Evolutionary conservation across 106 monocot species (phyloP).

Genomic region (Gastrodia elata): DNA sequence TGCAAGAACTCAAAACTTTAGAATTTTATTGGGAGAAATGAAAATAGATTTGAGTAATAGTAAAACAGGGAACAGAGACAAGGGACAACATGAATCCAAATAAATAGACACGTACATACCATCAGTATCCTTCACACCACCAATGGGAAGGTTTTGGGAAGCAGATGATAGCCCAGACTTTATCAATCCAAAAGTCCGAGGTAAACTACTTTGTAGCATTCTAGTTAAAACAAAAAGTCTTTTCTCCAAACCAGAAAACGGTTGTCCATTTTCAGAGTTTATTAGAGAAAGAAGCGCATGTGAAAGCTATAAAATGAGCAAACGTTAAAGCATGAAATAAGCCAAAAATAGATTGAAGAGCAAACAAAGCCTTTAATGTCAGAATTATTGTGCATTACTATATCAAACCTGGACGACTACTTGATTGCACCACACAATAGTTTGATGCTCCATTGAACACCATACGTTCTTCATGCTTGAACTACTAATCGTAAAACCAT

Average conservation of each 20-base stretch:
- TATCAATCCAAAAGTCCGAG: conserved; percentile 57
- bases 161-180: conserved; percentile 11
- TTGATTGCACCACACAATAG: conserved; percentile 98
- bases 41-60: neutral
- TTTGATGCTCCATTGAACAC: conserved; percentile 92
- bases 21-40: neutral
- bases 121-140: conserved; percentile 6
- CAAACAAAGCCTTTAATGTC: neutral
- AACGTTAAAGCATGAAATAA: conserved; percentile 6
- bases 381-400: neutral
- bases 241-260: conserved; percentile 47
- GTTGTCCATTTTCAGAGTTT: conserved; percentile 50
- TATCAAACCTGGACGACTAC: conserved; percentile 76
- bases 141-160: conserved; percentile 12
- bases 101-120: conserved; percentile 18
- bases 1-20: no score
- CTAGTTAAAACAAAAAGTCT: conserved; percentile 67
- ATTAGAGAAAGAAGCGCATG: conserved; percentile 77
- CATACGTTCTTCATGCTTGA: conserved; percentile 86
- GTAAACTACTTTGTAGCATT: conserved; percentile 84
- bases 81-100: neutral
- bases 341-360: neutral
- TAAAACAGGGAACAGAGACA: neutral
- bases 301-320: conserved; percentile 47
- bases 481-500: conserved; percentile 81